A percentile compares a stretch with the other conserved stretches of the same genome.
These are phyloP conservation scores for Xanthoconium purpureum DNA, from an alignment of 768 basidiomycete genomes.

Conservation along the genomic window DNA sequence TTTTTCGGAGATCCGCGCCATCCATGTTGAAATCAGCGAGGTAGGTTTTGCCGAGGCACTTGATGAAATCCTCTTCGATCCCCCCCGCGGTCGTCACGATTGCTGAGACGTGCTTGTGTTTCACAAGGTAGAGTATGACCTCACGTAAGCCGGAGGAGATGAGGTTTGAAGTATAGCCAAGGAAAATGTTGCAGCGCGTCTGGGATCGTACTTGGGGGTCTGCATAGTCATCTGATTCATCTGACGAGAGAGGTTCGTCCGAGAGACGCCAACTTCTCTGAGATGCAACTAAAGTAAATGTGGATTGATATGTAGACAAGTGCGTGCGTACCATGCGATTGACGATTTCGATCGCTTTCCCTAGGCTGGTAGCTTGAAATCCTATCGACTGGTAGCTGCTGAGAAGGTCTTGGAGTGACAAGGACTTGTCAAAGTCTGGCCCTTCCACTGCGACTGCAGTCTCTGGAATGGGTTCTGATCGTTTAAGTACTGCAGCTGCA, in stretches of 20 bases:
- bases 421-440: slow-evolving; percentile 75
- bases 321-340: slow-evolving; percentile 75
- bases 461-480: slow-evolving; percentile 67
- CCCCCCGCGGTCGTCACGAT: slow-evolving; percentile 98
- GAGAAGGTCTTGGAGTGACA: slow-evolving; percentile 68
- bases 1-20: slow-evolving; percentile 79
- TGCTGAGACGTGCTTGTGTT: slow-evolving; percentile 84
- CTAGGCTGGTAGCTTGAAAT: slow-evolving; percentile 94
- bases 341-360: slow-evolving; percentile 84
- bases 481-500: slow-evolving; percentile 74
- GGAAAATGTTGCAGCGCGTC: slow-evolving; percentile 84
- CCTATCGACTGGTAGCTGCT: slow-evolving; percentile 85
- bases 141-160: slow-evolving; percentile 97
- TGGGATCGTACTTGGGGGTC: slow-evolving; percentile 59
- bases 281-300: neutral
- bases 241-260: slow-evolving; percentile 69
- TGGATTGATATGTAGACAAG: neutral
- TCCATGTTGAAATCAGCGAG: slow-evolving; percentile 91
- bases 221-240: slow-evolving; percentile 66
- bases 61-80: slow-evolving; percentile 98
- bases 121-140: slow-evolving; percentile 86
- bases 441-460: slow-evolving; percentile 74
- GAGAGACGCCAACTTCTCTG: slow-evolving; percentile 89
- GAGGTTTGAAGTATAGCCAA: slow-evolving; percentile 98
- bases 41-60: slow-evolving; percentile 96